Evolutionary conservation across 2,329 filamentous ascomycete genomes (phyloP), one percentile per base, ranked within the genome.

Genomic region (Clonostachys rhizophaga): DNA sequence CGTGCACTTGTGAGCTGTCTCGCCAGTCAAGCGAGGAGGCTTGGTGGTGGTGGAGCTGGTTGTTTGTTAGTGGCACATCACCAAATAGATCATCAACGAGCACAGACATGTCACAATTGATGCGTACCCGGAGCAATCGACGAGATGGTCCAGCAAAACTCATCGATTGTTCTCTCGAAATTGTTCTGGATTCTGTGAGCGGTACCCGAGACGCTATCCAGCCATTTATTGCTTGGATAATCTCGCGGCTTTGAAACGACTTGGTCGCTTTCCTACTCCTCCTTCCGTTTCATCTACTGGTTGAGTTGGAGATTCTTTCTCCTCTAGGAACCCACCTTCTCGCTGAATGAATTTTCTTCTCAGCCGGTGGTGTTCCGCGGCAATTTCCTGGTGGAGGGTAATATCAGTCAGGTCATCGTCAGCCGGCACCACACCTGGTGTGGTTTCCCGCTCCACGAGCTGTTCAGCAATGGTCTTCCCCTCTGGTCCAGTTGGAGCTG

Each of bases 271-370:
- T 44, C 74, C 74, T 30, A 30, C 24, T 2, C 78, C 79, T 41
- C 83, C 81, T 43, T 85, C 79, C 24, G 79, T 75, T 56, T 91
- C 82, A 46, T 84, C 83, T 41, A 91, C 71, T 2, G 86, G 80
- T 45, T 87, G 77, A 42, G 83, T 79, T 16, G 79, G 78, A 45
- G 80, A 75, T 50, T 89, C 83, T 49, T 87, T 81, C 55, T 90
- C 81, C 48, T 81, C 78, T 56, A 87, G 69, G 63, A 96, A 95
- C 4, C 91, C 91, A 45, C 91, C 91, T 56, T 94, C 83, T 55
- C 84, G 79, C 55, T 90, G 83, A 46, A 96, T 91, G 66, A 95
- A 84, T 58, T 80, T 81, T 61, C 91, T 95, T 17, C 92, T 86
- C 64, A 89, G 75, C 41, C 81, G 83, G 63, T 95, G 87, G 64